These are phyloP conservation scores for Quercus dentata DNA, from an alignment of 306 rosid species.

Conservation along the genomic window DNA sequence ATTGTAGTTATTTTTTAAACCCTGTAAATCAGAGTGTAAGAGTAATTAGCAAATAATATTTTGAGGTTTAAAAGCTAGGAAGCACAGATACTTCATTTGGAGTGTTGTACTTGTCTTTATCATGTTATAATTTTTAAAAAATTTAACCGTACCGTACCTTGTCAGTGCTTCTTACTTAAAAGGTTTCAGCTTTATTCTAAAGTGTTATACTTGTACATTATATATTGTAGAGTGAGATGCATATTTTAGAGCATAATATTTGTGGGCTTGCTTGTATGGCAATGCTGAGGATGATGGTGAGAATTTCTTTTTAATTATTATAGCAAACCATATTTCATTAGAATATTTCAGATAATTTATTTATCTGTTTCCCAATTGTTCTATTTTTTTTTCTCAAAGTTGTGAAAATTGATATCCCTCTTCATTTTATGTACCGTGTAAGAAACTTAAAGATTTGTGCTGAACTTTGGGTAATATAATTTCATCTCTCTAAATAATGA, in stretches of 20 bases:
- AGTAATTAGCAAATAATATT: no score
- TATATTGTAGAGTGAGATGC: neutral
- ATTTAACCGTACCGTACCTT: no score
- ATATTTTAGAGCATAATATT: neutral
- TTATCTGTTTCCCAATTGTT: neutral
- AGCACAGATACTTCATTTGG: no score
- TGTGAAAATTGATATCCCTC: neutral
- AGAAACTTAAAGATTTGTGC: constrained; percentile 3
- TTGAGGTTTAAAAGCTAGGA: no score
- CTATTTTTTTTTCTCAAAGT: neutral
- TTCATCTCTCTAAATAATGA: constrained; percentile 6
- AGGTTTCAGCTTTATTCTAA: no score
- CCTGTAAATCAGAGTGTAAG: no score
- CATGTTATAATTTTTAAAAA: no score
- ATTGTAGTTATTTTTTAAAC: no score
- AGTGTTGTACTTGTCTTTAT: no score
- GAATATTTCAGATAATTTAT: neutral
- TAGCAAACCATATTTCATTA: neutral
- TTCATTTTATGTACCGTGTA: neutral
- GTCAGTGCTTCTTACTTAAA: no score
- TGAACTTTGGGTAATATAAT: constrained; percentile 3
- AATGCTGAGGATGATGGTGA: neutral
- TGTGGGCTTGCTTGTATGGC: neutral
- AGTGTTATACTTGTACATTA: no score
- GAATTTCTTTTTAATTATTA: neutral